Conservation (phyloP, 352 stramenopile genomes). For the Phytophthora capsici region DNA sequence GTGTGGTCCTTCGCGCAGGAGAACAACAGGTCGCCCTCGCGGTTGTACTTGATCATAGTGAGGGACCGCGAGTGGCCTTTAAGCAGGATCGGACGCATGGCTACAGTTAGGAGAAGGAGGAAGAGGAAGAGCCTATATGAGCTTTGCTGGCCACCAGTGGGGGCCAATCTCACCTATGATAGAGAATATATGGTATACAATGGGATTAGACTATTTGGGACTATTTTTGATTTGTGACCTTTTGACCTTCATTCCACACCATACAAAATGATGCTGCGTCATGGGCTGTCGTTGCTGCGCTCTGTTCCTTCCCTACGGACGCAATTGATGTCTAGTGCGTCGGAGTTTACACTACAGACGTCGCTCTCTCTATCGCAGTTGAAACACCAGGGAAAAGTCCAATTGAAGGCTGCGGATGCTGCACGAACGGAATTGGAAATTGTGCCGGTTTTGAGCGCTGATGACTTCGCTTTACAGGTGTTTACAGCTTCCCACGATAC, state of each 20-base stretch:
- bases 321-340: constrained; percentile 7
- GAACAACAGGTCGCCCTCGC: constrained; percentile 98
- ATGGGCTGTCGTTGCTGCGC: not conserved
- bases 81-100: constrained; percentile 97
- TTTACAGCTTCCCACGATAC: constrained; percentile 1
- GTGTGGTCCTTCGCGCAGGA: constrained; percentile 96
- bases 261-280: not conserved
- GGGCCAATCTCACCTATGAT: no score
- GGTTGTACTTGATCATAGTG: constrained; percentile 99
- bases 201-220: not conserved
- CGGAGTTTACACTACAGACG: not conserved
- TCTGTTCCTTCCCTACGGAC: not conserved
- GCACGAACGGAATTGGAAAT: constrained; percentile 46
- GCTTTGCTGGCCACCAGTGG: constrained; percentile 25
- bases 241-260: not conserved
- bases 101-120: constrained; percentile 7
- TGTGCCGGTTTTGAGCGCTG: constrained; percentile 51
- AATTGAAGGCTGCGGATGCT: constrained; percentile 49
- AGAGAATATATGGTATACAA: not conserved
- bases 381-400: constrained; percentile 47
- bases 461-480: constrained; percentile 57
- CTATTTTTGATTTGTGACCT: not conserved
- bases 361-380: constrained; percentile 45
- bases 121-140: not conserved
- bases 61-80: constrained; percentile 99